Percentiles rank a stretch among this genome's conserved stretches.
Conservation (phyloP, 306 rosid genomes). For the Trichosanthes truncata region DNA sequence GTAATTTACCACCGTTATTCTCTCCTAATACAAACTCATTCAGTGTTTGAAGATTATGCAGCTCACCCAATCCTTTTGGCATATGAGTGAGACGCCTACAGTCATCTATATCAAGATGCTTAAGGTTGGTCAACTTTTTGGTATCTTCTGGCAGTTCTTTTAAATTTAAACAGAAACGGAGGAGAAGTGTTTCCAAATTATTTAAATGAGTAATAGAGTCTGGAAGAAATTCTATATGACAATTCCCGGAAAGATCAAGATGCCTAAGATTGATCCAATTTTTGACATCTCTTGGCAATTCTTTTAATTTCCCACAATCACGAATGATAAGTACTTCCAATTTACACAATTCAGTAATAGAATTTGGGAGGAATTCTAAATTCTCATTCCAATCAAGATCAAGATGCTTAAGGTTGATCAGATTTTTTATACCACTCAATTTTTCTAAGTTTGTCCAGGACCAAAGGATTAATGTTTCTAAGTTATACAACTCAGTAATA, state of each 20-base stretch:
- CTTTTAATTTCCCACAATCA: accelerated
- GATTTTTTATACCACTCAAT: not conserved
- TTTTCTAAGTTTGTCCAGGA: not conserved
- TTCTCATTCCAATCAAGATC: accelerated
- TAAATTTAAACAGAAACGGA: not conserved
- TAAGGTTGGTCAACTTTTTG: not conserved
- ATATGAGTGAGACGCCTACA: accelerated
- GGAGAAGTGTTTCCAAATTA: not conserved
- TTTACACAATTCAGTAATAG: not conserved
- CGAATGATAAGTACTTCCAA: not conserved
- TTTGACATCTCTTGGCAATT: not conserved
- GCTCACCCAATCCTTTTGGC: not conserved
- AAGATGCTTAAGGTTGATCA: not conserved
- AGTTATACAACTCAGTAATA: not conserved
- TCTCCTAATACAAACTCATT: not conserved
- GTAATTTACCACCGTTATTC: not conserved
- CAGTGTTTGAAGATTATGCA: not conserved
- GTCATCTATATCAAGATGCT: not conserved
- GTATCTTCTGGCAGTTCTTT: not conserved
- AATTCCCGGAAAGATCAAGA: not conserved
- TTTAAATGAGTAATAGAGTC: not conserved
- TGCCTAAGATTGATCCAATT: not conserved
- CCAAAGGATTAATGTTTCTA: not conserved
- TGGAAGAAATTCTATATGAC: not conserved
- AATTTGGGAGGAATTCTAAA: not conserved